Evolutionary conservation across 345 rosid genomes (phyloP).

Genomic region (Iberis pinnata): DNA sequence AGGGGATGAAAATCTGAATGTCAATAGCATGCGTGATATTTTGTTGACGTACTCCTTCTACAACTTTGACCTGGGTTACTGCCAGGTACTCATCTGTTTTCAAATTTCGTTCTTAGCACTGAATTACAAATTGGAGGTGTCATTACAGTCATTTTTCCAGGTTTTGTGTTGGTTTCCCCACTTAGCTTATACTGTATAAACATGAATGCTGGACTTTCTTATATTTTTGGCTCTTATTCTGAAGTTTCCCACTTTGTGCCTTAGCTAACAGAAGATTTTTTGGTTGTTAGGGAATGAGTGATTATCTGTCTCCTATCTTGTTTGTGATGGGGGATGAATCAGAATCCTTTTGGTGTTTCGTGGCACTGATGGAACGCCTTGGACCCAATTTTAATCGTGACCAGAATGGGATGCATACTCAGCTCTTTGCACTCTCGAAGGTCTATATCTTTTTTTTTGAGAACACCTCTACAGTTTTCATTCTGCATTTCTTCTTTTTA

Average conservation of each 20-base stretch:
- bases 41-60: constrained; percentile 86
- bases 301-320: constrained; percentile 82
- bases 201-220: constrained; percentile 2
- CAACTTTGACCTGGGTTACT: constrained; percentile 95
- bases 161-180: not conserved
- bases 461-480: not conserved
- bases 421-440: constrained; percentile 93
- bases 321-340: constrained; percentile 85
- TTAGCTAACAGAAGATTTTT: not conserved
- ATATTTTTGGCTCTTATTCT: constrained; percentile 3
- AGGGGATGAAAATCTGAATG: constrained; percentile 88
- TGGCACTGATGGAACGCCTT: constrained; percentile 88
- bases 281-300: constrained; percentile 87
- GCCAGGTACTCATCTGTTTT: constrained; percentile 59
- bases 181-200: no score
- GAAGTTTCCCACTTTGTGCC: constrained; percentile 1
- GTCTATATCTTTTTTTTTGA: constrained; percentile 31
- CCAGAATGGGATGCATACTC: constrained; percentile 97
- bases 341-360: constrained; percentile 96
- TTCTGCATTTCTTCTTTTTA: not conserved
- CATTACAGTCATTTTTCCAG: constrained; percentile 3
- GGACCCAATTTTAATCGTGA: constrained; percentile 98
- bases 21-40: constrained; percentile 72
- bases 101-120: not conserved
- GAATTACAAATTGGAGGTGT: constrained; percentile 10